Base-by-base conservation (phyloP, 2,329 filamentous ascomycete species). In the Pseudogymnoascus sp. region DNA sequence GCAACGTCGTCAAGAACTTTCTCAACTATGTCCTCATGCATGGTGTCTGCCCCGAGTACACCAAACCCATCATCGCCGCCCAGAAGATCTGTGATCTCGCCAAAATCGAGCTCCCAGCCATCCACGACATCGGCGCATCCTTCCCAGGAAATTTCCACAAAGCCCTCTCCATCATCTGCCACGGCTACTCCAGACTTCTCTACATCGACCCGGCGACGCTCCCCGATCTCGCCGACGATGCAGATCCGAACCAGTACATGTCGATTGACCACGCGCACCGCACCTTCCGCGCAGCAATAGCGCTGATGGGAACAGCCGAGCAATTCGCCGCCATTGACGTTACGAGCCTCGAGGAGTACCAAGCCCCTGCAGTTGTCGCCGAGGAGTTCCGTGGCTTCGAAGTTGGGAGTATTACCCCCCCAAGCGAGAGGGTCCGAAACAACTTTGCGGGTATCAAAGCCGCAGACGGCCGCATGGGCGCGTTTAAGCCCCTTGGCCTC, bases 21-120 rank as follows among this genome's bases (percentile, higher is more conserved):
- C 83, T 96, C 66, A 90, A 91, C 66, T 99, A 97, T 68, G 79
- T 97, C 0, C 79, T 92, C 8, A 83, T 89, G 64, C 92, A 97
- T 70, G 83, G 89, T 38, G 93, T 95, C 14, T 96, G 92, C 69
- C 88, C 89, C 0, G 94, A 97, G 72, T 89, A 92, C 71, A 78
- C 75, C 0, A 77, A 81, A 0, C 83, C 93, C 66, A 79, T 97
- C 63, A 75, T 83, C 14, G 77, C 80, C 0, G 91, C 92, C 0
- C 78, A 88, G 6, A 72, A 73, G 1, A 72, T 93, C 29, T 96
- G 91, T 69, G 81, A 85, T 19, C 71, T 79, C 12, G 91, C 90
- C 1, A 80, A 84, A 2, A 70, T 76, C 1, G 91, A 97, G 73
- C 79, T 94, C 37, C 82, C 83, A 65, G 78, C 82, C 61, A 78